These are phyloP conservation scores for Paecilomyces niveus DNA, from an alignment of 2,329 filamentous ascomycete genomes.

Conservation along the genomic window DNA sequence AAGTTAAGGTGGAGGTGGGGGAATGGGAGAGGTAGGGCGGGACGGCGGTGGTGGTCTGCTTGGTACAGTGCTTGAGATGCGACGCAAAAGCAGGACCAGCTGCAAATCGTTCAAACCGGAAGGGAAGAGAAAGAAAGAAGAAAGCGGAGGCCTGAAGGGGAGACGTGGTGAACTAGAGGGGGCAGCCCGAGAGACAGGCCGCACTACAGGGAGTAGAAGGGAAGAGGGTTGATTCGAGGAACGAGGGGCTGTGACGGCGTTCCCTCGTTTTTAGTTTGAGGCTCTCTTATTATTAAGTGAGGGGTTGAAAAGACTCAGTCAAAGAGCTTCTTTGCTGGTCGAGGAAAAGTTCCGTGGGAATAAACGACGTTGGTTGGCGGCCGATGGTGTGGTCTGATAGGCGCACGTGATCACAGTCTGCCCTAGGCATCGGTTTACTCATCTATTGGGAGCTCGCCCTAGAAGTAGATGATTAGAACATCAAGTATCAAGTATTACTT, in stretches of 20 bases:
- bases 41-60: conserved; percentile 10
- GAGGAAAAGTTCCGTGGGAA: background rate
- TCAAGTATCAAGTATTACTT: too few relatives aligned
- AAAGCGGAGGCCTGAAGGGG: conserved; percentile 18
- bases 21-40: conserved; percentile 34
- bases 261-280: background rate
- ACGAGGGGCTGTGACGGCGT: too few relatives aligned
- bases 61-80: conserved; percentile 13
- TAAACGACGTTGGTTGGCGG: background rate
- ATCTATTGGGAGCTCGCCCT: too few relatives aligned
- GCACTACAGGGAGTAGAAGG: background rate
- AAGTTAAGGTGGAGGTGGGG: conserved; percentile 38
- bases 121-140: conserved; percentile 50
- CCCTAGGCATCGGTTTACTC: background rate
- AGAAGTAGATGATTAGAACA: background rate
- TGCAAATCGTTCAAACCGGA: conserved; percentile 50
- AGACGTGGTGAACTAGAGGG: conserved; percentile 25
- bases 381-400: background rate
- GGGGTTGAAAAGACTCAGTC: background rate
- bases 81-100: conserved; percentile 55
- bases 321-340: background rate
- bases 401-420: background rate
- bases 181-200: conserved; percentile 10
- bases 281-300: conserved; percentile 2
- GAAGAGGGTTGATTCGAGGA: conserved; percentile 1